A percentile compares a stretch with the other conserved stretches of the same genome.
phyloP scores from a whole-genome alignment of 2,329 filamentous ascomycete species.

The Alternaria arbusti region DNA sequence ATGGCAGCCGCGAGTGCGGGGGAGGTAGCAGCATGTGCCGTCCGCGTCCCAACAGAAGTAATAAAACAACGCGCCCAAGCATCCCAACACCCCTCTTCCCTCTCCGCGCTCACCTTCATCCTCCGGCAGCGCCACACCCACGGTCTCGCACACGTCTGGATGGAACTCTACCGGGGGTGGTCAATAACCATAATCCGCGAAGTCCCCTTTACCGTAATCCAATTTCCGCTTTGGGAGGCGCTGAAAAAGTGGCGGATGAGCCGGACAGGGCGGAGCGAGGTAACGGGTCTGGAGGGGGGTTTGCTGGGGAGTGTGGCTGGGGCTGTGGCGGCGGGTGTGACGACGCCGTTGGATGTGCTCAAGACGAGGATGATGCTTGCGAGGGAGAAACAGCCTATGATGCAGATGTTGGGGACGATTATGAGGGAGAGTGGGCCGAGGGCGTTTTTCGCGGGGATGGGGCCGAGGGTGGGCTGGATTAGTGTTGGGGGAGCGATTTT shows the following conservation, averaged over 20 bases:
- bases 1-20: conserved; percentile 87
- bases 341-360: conserved; percentile 92
- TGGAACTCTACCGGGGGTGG: conserved; percentile 90
- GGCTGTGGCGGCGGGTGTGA: conserved; percentile 83
- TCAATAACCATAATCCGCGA: conserved; percentile 92
- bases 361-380: conserved; percentile 97
- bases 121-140: conserved; percentile 50
- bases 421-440: conserved; percentile 67
- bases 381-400: conserved; percentile 67
- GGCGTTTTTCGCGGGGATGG: conserved; percentile 77
- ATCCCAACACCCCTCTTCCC: conserved; percentile 74
- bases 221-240: conserved; percentile 96
- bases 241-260: conserved; percentile 76
- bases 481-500: conserved; percentile 94
- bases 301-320: conserved; percentile 84
- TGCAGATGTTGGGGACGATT: conserved; percentile 67
- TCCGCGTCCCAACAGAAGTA: conserved; percentile 94
- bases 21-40: conserved; percentile 89
- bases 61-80: conserved; percentile 97
- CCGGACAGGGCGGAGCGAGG: conserved; percentile 52
- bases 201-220: conserved; percentile 95
- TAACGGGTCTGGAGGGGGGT: conserved; percentile 79
- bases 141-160: conserved; percentile 67
- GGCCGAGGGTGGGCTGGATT: conserved; percentile 91
- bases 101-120: conserved; percentile 73